Percentiles rank a stretch among this genome's conserved stretches.
Conservation (phyloP, 2,329 filamentous ascomycete species). For the Ceratocystis cubensis region DNA sequence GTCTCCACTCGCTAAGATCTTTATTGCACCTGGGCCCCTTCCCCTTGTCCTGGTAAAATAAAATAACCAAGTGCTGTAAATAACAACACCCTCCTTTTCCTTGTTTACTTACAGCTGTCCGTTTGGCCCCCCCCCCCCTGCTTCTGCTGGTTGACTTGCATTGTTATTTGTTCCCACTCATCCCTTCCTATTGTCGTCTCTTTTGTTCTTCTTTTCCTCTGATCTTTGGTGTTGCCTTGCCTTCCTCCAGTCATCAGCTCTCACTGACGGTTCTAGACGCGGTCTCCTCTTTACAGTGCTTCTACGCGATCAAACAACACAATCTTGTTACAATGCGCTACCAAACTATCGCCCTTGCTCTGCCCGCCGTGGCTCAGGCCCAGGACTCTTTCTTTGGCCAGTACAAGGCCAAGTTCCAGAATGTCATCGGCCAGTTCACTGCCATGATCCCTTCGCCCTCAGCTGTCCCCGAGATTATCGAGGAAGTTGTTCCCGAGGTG, state of each 20-base stretch:
- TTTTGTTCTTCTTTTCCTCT: slow-evolving; percentile 3
- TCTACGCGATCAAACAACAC: slow-evolving; percentile 5
- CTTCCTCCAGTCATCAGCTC: slow-evolving; percentile 11
- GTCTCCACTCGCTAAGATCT: neutral
- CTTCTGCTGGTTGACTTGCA: slow-evolving; percentile 18
- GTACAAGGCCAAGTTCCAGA: slow-evolving; percentile 51
- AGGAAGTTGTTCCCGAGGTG: slow-evolving; percentile 30
- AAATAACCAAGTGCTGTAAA: neutral
- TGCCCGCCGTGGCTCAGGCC: slow-evolving; percentile 45
- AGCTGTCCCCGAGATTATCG: slow-evolving; percentile 36
- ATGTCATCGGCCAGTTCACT: slow-evolving; percentile 47
- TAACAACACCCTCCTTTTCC: slow-evolving; percentile 5
- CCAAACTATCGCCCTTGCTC: slow-evolving; percentile 39
- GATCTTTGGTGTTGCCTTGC: no score
- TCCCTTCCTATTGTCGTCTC: neutral
- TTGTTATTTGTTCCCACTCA: neutral
- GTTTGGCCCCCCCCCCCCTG: slow-evolving; percentile 1
- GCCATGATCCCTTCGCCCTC: slow-evolving; percentile 31
- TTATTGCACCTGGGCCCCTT: neutral
- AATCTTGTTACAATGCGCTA: slow-evolving; percentile 42
- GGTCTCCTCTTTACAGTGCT: slow-evolving; percentile 2
- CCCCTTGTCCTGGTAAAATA: neutral
- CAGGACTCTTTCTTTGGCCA: slow-evolving; percentile 41
- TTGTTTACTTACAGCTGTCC: slow-evolving; percentile 9
- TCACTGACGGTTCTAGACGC: neutral